Evolutionary conservation across 176 grass and related monocot species (phyloP).

Genomic region (Juncus effusus): DNA sequence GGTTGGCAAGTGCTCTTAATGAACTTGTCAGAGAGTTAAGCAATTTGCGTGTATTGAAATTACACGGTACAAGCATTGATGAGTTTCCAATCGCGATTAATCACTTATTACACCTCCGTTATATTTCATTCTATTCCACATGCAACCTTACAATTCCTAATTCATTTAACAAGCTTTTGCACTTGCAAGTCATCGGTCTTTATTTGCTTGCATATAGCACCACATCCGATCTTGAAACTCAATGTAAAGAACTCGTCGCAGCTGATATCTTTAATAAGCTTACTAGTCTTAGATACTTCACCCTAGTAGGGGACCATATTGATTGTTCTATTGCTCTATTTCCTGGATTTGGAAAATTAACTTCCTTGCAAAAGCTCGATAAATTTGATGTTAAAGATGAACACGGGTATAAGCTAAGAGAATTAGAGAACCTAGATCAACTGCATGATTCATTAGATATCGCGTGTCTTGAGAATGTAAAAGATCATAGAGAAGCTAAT

Average conservation of each 20-base stretch:
- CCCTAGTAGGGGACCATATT: background rate
- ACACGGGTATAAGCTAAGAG: constrained; percentile 1
- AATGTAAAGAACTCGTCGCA: background rate
- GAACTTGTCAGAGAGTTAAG: background rate
- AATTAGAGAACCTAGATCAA: constrained; percentile 7
- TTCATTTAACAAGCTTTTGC: constrained; percentile 13
- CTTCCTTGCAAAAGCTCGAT: constrained; percentile 8
- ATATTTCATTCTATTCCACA: constrained; percentile 1
- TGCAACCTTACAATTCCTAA: constrained; percentile 3
- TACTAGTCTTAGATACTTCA: constrained; percentile 4
- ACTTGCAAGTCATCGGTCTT: constrained; percentile 3
- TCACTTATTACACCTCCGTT: background rate
- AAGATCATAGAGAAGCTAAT: background rate
- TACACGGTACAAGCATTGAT: constrained; percentile 1
- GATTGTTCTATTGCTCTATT: background rate
- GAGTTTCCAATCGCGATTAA: background rate
- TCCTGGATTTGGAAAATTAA: constrained; percentile 13
- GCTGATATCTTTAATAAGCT: background rate
- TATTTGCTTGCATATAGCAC: background rate
- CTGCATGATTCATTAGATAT: constrained; percentile 9
- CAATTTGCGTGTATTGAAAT: background rate
- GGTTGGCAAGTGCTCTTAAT: constrained; percentile 6
- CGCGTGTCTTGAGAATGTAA: background rate
- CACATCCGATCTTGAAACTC: background rate
- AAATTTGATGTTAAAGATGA: constrained; percentile 12